Evolutionary conservation across 208 protist species (phyloP), one percentile per base, ranked within the genome.

Genomic region (Strigomonas culicis): DNA sequence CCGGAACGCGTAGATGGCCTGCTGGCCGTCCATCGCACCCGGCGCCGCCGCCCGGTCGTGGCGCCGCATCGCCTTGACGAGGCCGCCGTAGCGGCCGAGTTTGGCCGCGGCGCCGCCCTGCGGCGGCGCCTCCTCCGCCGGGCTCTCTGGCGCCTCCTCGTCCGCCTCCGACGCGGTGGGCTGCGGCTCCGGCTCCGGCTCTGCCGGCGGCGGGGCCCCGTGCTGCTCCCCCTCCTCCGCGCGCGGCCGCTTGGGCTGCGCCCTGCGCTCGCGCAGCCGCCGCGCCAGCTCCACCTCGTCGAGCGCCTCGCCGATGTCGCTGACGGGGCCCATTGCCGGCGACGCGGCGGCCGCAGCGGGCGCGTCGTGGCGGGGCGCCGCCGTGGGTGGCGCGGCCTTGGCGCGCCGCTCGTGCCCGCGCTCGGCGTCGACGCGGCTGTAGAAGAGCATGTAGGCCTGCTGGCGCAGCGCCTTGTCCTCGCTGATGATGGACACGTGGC

Each of bases 381-480:
- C 47, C 2, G 13, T 6, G 19, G 19, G 3, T 31, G 22, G 6
- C 66, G 21, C 21, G 4, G 32, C 1, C 1, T 4, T 52, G 32
- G 57, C 39, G 24, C n/a, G 31, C 24, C 3, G 51, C 8, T 51
- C 55, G 15, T 32, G 19, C 36, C 44, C 53, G 46, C 31, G 28
- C 4, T 58, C 56, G 4, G 28, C 11, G 1, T 67, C 68, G 10
- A 90, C 43, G 11, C 74, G 64, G 1, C 82, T 88, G 72, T 97
- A 97, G 67, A 93, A 96, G 43, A 97, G 78, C 77, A 97, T 90
- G 78, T 96, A 97, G 8, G 87, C 93, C 59, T 89, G 82, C 60
- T 90, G 76, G 1, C 65, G 59, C 46, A 93, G 72, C 24, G 85
- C 88, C 24, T 63, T 49, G 11, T 92, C 81, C 66, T 88, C 79